Conservation (phyloP, 495 filamentous ascomycete species). For the Hypoxylon perforatum region DNA sequence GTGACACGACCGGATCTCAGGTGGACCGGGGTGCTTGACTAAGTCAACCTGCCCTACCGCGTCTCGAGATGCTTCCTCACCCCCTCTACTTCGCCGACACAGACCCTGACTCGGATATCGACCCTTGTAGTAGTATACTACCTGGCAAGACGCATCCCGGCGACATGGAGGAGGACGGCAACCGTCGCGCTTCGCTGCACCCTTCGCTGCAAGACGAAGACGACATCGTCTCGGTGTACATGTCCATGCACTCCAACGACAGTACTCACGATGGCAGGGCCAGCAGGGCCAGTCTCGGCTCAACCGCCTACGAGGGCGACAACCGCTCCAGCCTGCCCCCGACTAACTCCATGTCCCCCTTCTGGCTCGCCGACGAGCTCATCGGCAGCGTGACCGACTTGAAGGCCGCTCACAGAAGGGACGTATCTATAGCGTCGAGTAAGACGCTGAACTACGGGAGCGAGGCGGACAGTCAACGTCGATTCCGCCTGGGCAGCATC, state of each 20-base stretch:
- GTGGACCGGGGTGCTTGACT: slow-evolving; percentile 15
- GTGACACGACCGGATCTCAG: slow-evolving; percentile 5
- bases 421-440: slow-evolving; percentile 27
- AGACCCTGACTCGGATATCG: slow-evolving; percentile 15
- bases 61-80: slow-evolving; percentile 21
- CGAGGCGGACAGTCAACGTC: slow-evolving; percentile 22
- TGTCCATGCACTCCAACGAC: slow-evolving; percentile 23
- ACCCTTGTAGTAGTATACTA: slow-evolving; percentile 9
- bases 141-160: slow-evolving; percentile 8
- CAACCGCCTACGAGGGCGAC: slow-evolving; percentile 24
- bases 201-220: slow-evolving; percentile 19
- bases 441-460: slow-evolving; percentile 22
- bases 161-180: slow-evolving; percentile 37
- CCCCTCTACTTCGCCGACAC: slow-evolving; percentile 11
- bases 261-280: slow-evolving; percentile 28
- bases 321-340: slow-evolving; percentile 8
- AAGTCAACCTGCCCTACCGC: slow-evolving; percentile 12
- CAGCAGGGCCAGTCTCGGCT: slow-evolving; percentile 20
- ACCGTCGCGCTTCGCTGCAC: slow-evolving; percentile 32
- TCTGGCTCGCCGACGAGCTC: slow-evolving; percentile 34
- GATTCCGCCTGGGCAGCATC: background rate
- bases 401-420: slow-evolving; percentile 20
- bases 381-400: slow-evolving; percentile 15
- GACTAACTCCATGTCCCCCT: slow-evolving; percentile 14
- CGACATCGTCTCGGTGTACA: slow-evolving; percentile 21